phyloP scores from a whole-genome alignment of 2,329 filamentous ascomycete genomes.

The Aspergillus pseudotamarii region DNA sequence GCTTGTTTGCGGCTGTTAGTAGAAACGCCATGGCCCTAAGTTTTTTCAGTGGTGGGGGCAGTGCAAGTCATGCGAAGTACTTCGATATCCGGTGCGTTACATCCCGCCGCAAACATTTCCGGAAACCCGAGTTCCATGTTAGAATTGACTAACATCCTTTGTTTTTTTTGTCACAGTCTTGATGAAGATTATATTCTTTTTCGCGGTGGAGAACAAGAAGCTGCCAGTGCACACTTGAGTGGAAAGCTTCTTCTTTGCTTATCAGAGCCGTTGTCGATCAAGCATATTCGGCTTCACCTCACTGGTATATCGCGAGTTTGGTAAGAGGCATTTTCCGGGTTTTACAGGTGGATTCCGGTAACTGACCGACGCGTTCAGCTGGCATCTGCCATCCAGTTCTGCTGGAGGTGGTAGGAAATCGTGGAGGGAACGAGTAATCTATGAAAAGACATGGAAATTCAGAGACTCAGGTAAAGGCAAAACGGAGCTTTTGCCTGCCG shows the following conservation, averaged over 20 bases:
- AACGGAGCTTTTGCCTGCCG: conserved; percentile 63
- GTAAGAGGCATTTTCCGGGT: conserved; percentile 52
- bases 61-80: conserved; percentile 50
- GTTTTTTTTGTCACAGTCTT: conserved; percentile 54
- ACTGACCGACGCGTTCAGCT: conserved; percentile 25
- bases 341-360: neutral
- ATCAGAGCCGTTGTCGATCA: conserved; percentile 67
- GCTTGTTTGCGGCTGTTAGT: conserved; percentile 24
- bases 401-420: conserved; percentile 40
- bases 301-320: conserved; percentile 69
- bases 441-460: conserved; percentile 74
- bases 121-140: conserved; percentile 12
- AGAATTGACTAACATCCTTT: conserved; percentile 21
- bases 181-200: conserved; percentile 80
- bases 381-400: conserved; percentile 41
- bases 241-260: conserved; percentile 75
- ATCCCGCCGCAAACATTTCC: conserved; percentile 15
- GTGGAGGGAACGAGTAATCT: conserved; percentile 55
- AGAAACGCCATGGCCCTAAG: conserved; percentile 46
- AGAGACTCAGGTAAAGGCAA: conserved; percentile 54
- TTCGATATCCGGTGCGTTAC: conserved; percentile 51
- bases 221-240: conserved; percentile 73
- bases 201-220: conserved; percentile 73
- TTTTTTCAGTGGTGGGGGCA: conserved; percentile 46
- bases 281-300: conserved; percentile 72